Percentiles rank a stretch among this genome's conserved stretches.
Evolutionary conservation across 257 asterid species (phyloP).

Genomic region (Nicotiana tomentosiformis): DNA sequence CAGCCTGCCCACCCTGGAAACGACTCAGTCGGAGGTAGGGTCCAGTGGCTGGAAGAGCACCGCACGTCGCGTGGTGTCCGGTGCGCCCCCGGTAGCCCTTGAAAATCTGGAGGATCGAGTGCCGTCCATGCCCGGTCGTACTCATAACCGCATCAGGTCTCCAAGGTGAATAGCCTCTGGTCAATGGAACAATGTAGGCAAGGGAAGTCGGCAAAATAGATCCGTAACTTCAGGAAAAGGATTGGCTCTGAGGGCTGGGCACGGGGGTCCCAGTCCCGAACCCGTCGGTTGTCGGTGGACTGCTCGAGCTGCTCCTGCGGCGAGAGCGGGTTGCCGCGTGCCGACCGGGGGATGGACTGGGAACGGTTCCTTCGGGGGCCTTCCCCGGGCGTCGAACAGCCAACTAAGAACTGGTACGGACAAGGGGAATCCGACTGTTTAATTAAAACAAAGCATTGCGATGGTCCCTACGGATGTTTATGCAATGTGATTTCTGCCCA

Average conservation of each 20-base stretch:
- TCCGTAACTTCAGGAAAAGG: no score
- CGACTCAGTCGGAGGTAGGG: conserved; percentile 58
- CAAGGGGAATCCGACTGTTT: conserved; percentile 53
- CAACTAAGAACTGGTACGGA: conserved; percentile 13
- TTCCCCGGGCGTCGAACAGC: no score
- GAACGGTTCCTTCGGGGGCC: no score
- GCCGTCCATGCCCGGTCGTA: conserved; percentile 45
- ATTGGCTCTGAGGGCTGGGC: no score
- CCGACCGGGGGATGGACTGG: no score
- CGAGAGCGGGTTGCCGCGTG: no score
- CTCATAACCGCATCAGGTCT: conserved; percentile 28
- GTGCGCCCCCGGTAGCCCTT: conserved; percentile 75
- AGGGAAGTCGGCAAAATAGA: no score
- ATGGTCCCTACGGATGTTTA: conserved; percentile 56
- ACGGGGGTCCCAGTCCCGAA: no score
- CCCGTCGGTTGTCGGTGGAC: no score
- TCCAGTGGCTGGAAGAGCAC: conserved; percentile 59
- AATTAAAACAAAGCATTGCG: conserved; percentile 61
- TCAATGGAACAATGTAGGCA: no score
- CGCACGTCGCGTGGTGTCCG: conserved; percentile 66
- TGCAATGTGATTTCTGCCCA: conserved; percentile 54
- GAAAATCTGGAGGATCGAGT: conserved; percentile 66
- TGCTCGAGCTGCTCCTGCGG: no score
- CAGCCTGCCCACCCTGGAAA: conserved; percentile 52
- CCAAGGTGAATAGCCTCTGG: no score